These are phyloP conservation scores for Coleophoma crateriformis DNA, from an alignment of 2,329 filamentous ascomycete genomes.

Conservation along the genomic window DNA sequence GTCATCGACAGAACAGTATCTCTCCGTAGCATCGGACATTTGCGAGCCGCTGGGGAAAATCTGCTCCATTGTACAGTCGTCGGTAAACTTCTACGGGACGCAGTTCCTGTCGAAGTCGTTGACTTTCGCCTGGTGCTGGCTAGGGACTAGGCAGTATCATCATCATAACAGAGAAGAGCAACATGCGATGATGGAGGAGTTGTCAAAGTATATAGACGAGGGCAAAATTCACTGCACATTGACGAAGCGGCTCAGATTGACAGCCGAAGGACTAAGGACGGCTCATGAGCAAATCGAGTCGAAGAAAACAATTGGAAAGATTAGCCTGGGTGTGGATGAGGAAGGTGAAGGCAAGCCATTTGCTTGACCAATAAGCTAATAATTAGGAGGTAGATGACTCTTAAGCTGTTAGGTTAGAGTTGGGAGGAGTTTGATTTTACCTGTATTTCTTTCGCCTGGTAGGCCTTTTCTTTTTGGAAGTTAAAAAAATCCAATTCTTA, in stretches of 20 bases:
- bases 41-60: conserved; percentile 37
- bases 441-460: too few relatives aligned
- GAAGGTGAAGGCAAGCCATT: conserved; percentile 4
- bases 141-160: conserved; percentile 36
- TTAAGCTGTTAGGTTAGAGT: too few relatives aligned
- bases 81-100: conserved; percentile 37
- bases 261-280: conserved; percentile 30
- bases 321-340: conserved; percentile 27
- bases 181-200: conserved; percentile 30
- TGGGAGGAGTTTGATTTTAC: too few relatives aligned
- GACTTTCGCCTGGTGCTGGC: conserved; percentile 34
- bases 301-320: conserved; percentile 31
- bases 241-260: conserved; percentile 28
- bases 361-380: too few relatives aligned
- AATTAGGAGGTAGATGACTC: too few relatives aligned
- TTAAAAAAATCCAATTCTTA: too few relatives aligned
- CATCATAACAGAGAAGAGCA: conserved; percentile 32
- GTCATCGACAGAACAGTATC: conserved; percentile 34
- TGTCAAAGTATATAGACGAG: conserved; percentile 28
- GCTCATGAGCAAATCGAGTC: conserved; percentile 33
- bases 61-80: conserved; percentile 38
- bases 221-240: conserved; percentile 32
- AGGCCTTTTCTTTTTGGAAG: too few relatives aligned
- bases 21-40: conserved; percentile 30
- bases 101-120: conserved; percentile 39